Base-by-base conservation (phyloP, 768 basidiomycete genomes). In the Vararia minispora region DNA sequence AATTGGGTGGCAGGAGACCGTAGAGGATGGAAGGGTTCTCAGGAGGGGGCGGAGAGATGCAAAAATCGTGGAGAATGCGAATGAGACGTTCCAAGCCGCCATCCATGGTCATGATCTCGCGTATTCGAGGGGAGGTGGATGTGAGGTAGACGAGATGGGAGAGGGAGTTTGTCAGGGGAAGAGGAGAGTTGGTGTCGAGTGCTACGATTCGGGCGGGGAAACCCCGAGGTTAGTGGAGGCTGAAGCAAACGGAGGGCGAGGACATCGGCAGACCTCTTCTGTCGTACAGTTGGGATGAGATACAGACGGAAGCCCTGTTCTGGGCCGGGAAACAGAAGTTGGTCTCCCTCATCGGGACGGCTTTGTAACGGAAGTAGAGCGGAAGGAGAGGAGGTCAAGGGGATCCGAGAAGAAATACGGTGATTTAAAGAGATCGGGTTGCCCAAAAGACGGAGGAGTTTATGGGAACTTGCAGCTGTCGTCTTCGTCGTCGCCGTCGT, bases 101-200 rank as follows among this genome's bases (percentile, higher is more conserved):
- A 53, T 98, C 94, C 72, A 85, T 80, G 21, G 91, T 94, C 74
- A 99, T 86, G 50, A 95, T 97, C 62, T 99, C 95, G 42, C 94
- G 81, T 62, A 99, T 98, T 39, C 91, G 79, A 2, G 95, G 92
- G 0, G 92, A 95, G 5, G 95, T 97, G 1, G 89, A 90, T 6
- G 94, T 98, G 47, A 99, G 82, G 62, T 95, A 92, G 35, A 86
- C 85, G 40, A 97, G 81, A 63, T 95, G 90, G 22, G 87, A 90
- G 37, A 97, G 78, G 28, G 92, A 97, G 65, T 95, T 95, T 66
- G 92, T 79, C 28, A 90, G 65, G 12, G 80, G 84, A 29, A 78
- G 63, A 12, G 72, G 65, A 1, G 72, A 71, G 34, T 68, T 66
- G 26, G 72, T 73, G 54, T 71, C 66, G 48, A 73, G 64, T 24